Evolutionary conservation across 129 eudicot species (phyloP).

Genomic region (Daucus carota): DNA sequence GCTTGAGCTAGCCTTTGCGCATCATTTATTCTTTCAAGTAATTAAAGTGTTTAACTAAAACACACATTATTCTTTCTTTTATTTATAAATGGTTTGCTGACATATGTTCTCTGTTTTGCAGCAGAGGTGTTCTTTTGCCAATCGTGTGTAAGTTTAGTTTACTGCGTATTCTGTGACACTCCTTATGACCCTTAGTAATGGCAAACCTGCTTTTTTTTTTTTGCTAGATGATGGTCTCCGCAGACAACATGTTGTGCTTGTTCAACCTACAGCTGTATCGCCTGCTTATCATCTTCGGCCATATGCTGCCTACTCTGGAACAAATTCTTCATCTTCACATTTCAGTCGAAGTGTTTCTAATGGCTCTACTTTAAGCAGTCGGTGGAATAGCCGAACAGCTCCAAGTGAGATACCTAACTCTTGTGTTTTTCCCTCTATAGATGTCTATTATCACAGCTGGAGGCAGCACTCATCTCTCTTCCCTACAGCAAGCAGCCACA

Average conservation of each 20-base stretch:
- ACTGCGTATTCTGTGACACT: not conserved
- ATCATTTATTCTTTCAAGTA: not conserved
- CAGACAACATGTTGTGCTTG: conserved; percentile 81
- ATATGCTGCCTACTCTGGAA: conserved; percentile 71
- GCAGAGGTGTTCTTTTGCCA: conserved; percentile 76
- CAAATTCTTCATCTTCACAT: conserved; percentile 65
- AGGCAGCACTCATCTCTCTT: conserved; percentile 47
- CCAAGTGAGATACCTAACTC: conserved; percentile 63
- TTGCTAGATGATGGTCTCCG: conserved; percentile 62
- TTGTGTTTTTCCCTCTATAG: conserved; percentile 66
- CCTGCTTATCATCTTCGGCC: conserved; percentile 80
- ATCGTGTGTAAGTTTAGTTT: conserved; percentile 56
- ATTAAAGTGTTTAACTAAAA: not conserved
- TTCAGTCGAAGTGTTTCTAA: conserved; percentile 53
- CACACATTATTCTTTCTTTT: not conserved
- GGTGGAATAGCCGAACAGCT: conserved; percentile 60
- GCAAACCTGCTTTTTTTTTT: not conserved
- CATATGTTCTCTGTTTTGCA: conserved; percentile 27
- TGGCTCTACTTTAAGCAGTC: conserved; percentile 47
- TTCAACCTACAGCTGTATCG: conserved; percentile 70
- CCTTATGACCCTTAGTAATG: conserved; percentile 3
- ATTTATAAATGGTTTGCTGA: conserved; percentile 22
- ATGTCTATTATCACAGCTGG: conserved; percentile 62
- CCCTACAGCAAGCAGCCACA: conserved; percentile 41
- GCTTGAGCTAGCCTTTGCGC: not conserved